Conservation (phyloP, 441 rosid genomes). For the Populus hybrid region DNA sequence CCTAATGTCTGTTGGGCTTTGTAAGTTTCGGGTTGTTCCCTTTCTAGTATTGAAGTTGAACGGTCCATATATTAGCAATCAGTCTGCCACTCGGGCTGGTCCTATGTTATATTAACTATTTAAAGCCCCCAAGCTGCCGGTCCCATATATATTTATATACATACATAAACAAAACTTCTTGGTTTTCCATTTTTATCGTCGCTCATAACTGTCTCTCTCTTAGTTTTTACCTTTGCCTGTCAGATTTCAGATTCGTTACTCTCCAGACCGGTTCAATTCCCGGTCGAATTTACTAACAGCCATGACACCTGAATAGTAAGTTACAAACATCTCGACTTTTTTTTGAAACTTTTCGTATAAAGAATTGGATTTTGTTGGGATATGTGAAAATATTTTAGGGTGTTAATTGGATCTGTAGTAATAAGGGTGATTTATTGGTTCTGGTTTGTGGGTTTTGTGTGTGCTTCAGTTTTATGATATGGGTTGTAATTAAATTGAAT, state of each 20-base stretch:
- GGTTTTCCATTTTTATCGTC: neutral
- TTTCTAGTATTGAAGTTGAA: neutral
- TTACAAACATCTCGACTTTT: neutral
- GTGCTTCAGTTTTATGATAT: neutral
- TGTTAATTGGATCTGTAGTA: conserved; percentile 4
- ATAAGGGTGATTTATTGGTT: neutral
- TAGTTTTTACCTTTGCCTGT: neutral
- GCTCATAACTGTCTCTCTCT: neutral
- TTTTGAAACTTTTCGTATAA: neutral
- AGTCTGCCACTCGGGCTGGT: neutral
- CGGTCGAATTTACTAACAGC: conserved; percentile 12
- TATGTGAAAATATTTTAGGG: neutral
- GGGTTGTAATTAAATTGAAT: neutral
- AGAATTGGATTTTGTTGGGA: neutral
- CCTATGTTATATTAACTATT: neutral
- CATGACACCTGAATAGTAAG: conserved; percentile 33
- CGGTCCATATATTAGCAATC: conserved; percentile 6
- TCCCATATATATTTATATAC: neutral
- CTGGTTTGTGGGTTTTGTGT: neutral
- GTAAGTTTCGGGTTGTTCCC: neutral
- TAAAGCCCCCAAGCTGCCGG: conserved; percentile 3
- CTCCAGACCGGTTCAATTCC: conserved; percentile 28
- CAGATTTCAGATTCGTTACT: conserved; percentile 16
- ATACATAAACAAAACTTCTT: neutral
- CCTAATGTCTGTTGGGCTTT: neutral